These are phyloP conservation scores for Pseudogymnoascus sp. DNA, from an alignment of 2,329 filamentous ascomycete genomes.

Conservation along the genomic window DNA sequence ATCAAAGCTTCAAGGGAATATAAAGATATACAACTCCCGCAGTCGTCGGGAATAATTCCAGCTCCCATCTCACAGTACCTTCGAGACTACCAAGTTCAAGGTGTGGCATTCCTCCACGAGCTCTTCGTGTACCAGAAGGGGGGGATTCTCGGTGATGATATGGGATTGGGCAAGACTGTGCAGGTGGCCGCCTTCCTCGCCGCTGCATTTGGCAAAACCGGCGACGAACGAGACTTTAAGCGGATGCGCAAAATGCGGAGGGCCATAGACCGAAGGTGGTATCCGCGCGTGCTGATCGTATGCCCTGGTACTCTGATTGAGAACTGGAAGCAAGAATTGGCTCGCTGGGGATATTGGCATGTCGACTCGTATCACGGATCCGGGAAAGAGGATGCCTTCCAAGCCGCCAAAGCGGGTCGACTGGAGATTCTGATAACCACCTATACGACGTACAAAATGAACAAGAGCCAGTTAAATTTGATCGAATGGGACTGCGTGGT, in stretches of 20 bases:
- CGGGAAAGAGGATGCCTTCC: constrained; percentile 55
- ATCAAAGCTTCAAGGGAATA: constrained; percentile 63
- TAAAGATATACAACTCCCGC: constrained; percentile 65
- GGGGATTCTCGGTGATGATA: constrained; percentile 84
- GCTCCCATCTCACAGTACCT: constrained; percentile 86
- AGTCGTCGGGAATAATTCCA: constrained; percentile 75
- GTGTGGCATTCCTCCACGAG: constrained; percentile 77
- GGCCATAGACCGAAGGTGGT: constrained; percentile 54
- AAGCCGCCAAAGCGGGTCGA: constrained; percentile 66
- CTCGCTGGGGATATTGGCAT: constrained; percentile 94
- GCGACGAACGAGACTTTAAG: constrained; percentile 76
- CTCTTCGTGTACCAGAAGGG: constrained; percentile 88
- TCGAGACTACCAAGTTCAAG: constrained; percentile 83
- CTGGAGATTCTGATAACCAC: constrained; percentile 92
- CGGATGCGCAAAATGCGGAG: constrained; percentile 80
- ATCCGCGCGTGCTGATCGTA: constrained; percentile 75
- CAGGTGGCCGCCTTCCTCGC: constrained; percentile 91
- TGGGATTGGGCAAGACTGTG: constrained; percentile 95
- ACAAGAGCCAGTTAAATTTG: constrained; percentile 66
- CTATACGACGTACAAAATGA: constrained; percentile 81
- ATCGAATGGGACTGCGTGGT: constrained; percentile 90
- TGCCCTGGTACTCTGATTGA: constrained; percentile 82
- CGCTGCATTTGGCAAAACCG: constrained; percentile 89
- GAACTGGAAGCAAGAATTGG: constrained; percentile 85
- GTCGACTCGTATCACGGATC: constrained; percentile 72